Conservation (phyloP, 768 basidiomycete species). For the Royoungia palumana region DNA sequence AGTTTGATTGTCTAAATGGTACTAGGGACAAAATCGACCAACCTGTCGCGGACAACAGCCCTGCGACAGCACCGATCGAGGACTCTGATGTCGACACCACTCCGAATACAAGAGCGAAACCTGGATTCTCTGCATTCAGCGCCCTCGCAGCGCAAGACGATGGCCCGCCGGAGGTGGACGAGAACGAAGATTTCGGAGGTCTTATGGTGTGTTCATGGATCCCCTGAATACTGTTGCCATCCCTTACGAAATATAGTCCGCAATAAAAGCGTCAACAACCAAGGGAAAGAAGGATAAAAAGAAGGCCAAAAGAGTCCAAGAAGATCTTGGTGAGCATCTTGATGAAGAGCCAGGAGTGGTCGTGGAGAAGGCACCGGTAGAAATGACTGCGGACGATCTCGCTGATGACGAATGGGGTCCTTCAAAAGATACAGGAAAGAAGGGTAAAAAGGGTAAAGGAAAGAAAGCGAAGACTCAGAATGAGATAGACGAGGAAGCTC, state of each 20-base stretch:
- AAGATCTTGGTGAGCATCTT: conserved; percentile 30
- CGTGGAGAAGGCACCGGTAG: conserved; percentile 40
- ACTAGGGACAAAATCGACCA: conserved; percentile 66
- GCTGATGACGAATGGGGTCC: conserved; percentile 73
- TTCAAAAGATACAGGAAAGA: conserved; percentile 21
- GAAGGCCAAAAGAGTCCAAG: conserved; percentile 37
- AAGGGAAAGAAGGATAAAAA: conserved; percentile 59
- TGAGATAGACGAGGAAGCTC: conserved; percentile 8
- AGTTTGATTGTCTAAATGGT: conserved; percentile 11
- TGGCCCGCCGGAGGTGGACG: conserved; percentile 44
- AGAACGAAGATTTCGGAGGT: conserved; percentile 68
- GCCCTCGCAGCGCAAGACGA: conserved; percentile 42
- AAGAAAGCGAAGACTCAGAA: conserved; percentile 20
- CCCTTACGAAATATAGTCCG: conserved; percentile 42
- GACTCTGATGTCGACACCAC: conserved; percentile 44
- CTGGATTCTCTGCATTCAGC: conserved; percentile 52
- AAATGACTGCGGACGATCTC: conserved; percentile 66
- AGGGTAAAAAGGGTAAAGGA: conserved; percentile 21
- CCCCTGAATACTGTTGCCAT: not conserved
- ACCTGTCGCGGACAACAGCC: conserved; percentile 44
- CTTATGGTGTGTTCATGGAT: conserved; percentile 57
- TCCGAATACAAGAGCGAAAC: conserved; percentile 27
- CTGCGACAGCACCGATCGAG: conserved; percentile 25
- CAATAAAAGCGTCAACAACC: conserved; percentile 51
- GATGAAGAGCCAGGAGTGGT: conserved; percentile 24